phyloP scores from a whole-genome alignment of 106 monocot species.

The Dioscorea dumetorum region DNA sequence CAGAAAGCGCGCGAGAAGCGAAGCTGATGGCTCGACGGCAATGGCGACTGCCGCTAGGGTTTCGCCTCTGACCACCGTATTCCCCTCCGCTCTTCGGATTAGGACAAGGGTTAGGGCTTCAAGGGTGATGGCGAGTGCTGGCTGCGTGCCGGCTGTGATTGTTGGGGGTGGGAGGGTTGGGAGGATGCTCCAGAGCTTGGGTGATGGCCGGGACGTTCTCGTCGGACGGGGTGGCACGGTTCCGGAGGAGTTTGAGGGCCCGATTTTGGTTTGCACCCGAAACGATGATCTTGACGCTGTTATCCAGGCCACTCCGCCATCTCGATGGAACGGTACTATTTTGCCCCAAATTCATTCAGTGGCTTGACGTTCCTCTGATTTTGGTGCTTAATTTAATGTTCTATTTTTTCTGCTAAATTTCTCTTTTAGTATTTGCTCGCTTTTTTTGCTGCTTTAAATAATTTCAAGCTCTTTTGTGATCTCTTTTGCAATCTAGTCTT shows the following conservation, averaged over 20 bases:
- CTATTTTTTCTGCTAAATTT: too few relatives aligned
- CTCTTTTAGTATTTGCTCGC: too few relatives aligned
- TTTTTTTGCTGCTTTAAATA: too few relatives aligned
- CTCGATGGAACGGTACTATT: conserved; percentile 64
- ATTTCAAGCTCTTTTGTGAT: too few relatives aligned
- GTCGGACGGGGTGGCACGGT: conserved; percentile 60
- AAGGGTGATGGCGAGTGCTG: conserved; percentile 13
- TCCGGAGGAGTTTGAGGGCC: conserved; percentile 55
- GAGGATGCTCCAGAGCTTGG: conserved; percentile 37
- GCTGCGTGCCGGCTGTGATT: conserved; percentile 62
- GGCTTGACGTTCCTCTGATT: too few relatives aligned
- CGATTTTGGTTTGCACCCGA: conserved; percentile 88
- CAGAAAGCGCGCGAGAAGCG: too few relatives aligned
- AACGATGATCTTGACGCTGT: conserved; percentile 95
- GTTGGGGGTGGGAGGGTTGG: conserved; percentile 78
- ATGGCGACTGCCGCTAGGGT: too few relatives aligned
- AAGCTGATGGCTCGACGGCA: too few relatives aligned
- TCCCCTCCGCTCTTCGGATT: conserved; percentile 1
- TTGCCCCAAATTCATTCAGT: neutral
- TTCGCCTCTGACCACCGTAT: neutral
- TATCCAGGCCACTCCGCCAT: conserved; percentile 54
- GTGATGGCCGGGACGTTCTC: conserved; percentile 57
- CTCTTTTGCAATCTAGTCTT: too few relatives aligned
- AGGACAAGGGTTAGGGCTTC: conserved; percentile 2
- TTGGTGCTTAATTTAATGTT: too few relatives aligned